These are phyloP conservation scores for Capillidium heterosporum DNA, from an alignment of 371 early-diverging fungal species.

Conservation along the genomic window DNA sequence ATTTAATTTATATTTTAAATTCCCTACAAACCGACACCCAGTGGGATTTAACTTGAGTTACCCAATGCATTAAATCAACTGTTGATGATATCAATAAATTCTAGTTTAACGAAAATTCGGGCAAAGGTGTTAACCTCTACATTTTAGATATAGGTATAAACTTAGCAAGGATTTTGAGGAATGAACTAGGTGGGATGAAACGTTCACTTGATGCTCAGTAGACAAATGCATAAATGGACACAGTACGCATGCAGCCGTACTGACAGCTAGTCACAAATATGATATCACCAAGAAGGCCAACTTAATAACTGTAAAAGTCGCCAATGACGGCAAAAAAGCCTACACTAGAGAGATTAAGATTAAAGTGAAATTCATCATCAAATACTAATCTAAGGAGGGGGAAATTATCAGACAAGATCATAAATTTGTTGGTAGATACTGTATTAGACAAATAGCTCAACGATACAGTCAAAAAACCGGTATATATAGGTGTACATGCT, in stretches of 20 bases:
- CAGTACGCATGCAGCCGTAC: slow-evolving; percentile 62
- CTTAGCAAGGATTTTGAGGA: slow-evolving; percentile 50
- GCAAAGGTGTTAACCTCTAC: slow-evolving; percentile 39
- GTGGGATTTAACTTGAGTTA: slow-evolving; percentile 36
- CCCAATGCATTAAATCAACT: slow-evolving; percentile 20
- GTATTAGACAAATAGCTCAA: slow-evolving; percentile 20
- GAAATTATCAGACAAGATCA: slow-evolving; percentile 7
- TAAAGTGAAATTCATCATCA: slow-evolving; percentile 17
- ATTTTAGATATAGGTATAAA: slow-evolving; percentile 57
- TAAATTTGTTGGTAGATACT: slow-evolving; percentile 42
- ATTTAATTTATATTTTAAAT: slow-evolving; percentile 17
- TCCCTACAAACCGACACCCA: slow-evolving; percentile 12
- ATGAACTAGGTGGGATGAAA: slow-evolving; percentile 58
- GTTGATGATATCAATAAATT: slow-evolving; percentile 25
- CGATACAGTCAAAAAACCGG: slow-evolving; percentile 11
- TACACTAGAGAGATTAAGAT: slow-evolving; percentile 8
- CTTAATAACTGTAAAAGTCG: slow-evolving; percentile 49
- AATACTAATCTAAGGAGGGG: slow-evolving; percentile 9
- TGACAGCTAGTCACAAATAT: slow-evolving; percentile 39
- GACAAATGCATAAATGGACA: slow-evolving; percentile 36
- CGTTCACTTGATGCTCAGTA: slow-evolving; percentile 21
- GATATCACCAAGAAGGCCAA: slow-evolving; percentile 58
- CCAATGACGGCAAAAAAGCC: slow-evolving; percentile 13
- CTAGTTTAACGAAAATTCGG: slow-evolving; percentile 15
- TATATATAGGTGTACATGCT: slow-evolving; percentile 24